Percentiles rank a stretch among this genome's conserved stretches.
Conservation (phyloP, 78 protist genomes). For the Fonticula alba region DNA sequence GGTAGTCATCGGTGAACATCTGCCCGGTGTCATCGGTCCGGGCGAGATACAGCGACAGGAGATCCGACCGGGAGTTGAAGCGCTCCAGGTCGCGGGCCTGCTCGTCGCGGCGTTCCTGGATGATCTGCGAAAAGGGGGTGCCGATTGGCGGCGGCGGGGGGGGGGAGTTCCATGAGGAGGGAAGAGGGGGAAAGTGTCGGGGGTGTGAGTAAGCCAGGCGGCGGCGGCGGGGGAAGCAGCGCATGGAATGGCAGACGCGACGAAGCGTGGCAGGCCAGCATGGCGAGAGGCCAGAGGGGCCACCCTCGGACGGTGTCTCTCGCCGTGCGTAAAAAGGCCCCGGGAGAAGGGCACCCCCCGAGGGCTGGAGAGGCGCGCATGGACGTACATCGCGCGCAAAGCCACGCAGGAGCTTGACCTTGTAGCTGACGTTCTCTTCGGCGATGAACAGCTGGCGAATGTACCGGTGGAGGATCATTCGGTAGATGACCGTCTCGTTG, state of each 20-base stretch:
- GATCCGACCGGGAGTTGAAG: neutral
- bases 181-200: neutral
- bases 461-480: neutral
- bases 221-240: neutral
- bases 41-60: conserved; percentile 1
- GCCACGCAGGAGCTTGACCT: too few relatives aligned
- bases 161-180: neutral
- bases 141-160: neutral
- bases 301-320: too few relatives aligned
- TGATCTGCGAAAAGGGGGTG: neutral
- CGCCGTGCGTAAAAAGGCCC: too few relatives aligned
- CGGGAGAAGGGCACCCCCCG: too few relatives aligned
- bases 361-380: too few relatives aligned
- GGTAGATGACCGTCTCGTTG: neutral
- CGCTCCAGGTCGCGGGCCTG: neutral
- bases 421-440: conserved; percentile 1
- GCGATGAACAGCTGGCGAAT: conserved; percentile 2
- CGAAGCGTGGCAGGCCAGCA: too few relatives aligned
- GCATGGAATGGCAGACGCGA: neutral
- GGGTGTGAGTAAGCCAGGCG: neutral
- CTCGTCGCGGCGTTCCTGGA: conserved; percentile 1
- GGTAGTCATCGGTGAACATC: too few relatives aligned
- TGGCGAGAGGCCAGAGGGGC: too few relatives aligned
- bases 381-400: too few relatives aligned
- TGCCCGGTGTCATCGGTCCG: neutral